Base-by-base conservation (phyloP, 2,329 filamentous ascomycete species). In the Trichoderma koningiopsis region DNA sequence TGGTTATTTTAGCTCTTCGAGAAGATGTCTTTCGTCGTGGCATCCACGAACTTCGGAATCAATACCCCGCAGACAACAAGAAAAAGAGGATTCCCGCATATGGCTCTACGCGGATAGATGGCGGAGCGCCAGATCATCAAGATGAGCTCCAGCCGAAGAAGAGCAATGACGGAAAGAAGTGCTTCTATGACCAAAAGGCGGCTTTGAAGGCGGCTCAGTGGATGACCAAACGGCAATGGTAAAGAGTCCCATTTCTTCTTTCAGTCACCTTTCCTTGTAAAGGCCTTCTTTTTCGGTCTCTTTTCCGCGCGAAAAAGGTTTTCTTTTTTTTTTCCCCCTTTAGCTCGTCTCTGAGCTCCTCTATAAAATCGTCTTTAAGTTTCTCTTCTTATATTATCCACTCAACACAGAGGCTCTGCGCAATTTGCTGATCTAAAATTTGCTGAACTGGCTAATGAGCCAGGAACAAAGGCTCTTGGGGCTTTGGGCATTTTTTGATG, bases 71-170 rank as follows among this genome's bases (percentile, higher is more conserved):
- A 1, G 55, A 40, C 24, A 22, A 29, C 8, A 56, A 59, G 29
- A 27, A 14, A 37, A 47, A 58, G n/a, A 24, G 40, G 3, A 37
- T 67, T 52, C 53, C 64, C 5, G 64, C 64, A 22, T 67, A 37
- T 24, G 33, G 47, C 8, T 4, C 65, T 19, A 47, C 43, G 2
- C 31, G 68, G 37, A 10, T 43, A 22, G 71, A 74, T 35, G 72
- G 71, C 11, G 71, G 69, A 24, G 65, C 71, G 65, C 70, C 70
- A 2, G 73, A 75, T 43, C 71, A 73, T 33, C 29, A 70, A 11
- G 70, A 75, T 19, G 74, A 75, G 68, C 55, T 70, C 13, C 74
- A 75, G 40, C 71, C 68, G 13, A 16, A 33, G 22, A 19, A 66
- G 6, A 16, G 5, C 5, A 10, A 49, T 10, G 43, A 59, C 16